Base-by-base conservation (phyloP, 1,139 yeast genomes). In the Sugiyamaella pinicola region DNA sequence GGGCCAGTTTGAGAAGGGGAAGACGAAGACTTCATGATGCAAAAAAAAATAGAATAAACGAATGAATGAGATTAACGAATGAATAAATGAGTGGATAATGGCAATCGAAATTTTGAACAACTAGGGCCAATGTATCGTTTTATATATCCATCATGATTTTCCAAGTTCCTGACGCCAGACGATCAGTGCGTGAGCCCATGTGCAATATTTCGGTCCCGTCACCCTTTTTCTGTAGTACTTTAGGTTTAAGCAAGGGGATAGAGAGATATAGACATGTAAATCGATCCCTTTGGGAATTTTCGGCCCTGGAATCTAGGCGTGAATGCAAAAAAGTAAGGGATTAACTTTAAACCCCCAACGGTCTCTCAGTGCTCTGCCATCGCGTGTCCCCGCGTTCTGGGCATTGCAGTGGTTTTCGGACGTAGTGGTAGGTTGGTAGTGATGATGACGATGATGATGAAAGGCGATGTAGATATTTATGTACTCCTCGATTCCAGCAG, bases 401-500 rank as follows among this genome's bases (percentile, higher is more conserved):
- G 9, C 28, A 6, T 24, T 24, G 28, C n/a, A n/a, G n/a, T n/a
- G n/a, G n/a, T n/a, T n/a, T n/a, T n/a, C n/a, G n/a, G n/a, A n/a
- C n/a, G n/a, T 9, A 24, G 9, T 24, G 28, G 9, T 24, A 9
- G 12, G 35, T 18, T 17, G 24, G 24, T 26, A n/a, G 31, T 26
- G 31, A 26, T 26, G 31, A 7, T 26, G 31, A 26, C 12, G 31
- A n/a, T n/a, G n/a, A n/a, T 26, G 31, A 26, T n/a, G 31, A 26
- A 26, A 10, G 34, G 34, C 12, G 34, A 40, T 24, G 46, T 42
- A 12, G 26, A 21, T 26, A 26, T 42, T 17, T 28, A 28, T 42
- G 46, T 22, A 42, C 46, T 13, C 46, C 46, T 42, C 46, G 46
- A 42, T 42, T 42, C 46, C 46, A 17, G 35, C 35, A 13, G 35